Evolutionary conservation across 2,329 filamentous ascomycete species (phyloP), one percentile per base, ranked within the genome.

Genomic region (Colletotrichum musicola): DNA sequence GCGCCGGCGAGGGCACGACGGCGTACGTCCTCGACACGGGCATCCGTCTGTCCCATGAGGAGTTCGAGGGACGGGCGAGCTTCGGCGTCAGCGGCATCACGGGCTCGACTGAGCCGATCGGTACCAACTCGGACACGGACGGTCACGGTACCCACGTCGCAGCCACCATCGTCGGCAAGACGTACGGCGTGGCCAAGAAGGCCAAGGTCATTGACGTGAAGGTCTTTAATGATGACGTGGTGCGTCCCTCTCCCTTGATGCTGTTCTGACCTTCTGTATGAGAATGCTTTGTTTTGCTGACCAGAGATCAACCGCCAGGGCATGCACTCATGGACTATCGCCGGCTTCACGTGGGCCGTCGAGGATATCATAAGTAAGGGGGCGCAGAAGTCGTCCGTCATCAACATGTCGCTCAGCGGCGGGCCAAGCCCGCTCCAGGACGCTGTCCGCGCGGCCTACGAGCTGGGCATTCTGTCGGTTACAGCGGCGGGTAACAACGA

Each of bases 401-500:
- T 81, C 47, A 81, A 76, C 73, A 79, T 84, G 79, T 81, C 78
- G 16, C 77, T 84, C 14, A 80, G 82, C 18, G 81, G 80, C 9
- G 73, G 71, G 55, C 83, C 84, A 25, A 84, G 87, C 0, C 85
- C 87, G 4, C 86, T 87, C 16, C 87, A 87, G 16, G 88, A 89
- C 73, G 64, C 64, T 46, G 60, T 68, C n/a, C 70, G 79, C 50
- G 78, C 76, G 22, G 84, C 85, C 51, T 82, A 82, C 72, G 72
- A 74, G 18, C 73, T 75, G 2, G 86, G 86, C 16, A 76, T 90
- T 20, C 81, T 86, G 51, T 80, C 84, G 1, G 83, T 86, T 38
- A 85, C 87, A 0, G 86, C 87, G 4, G 87, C 87, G 13, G 88
- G 88, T 14, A 89, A 89, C 74, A 74, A 73, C 22, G 78, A 84